Conservation (phyloP, 2,329 filamentous ascomycete genomes). For the Aureobasidium vineae region DNA sequence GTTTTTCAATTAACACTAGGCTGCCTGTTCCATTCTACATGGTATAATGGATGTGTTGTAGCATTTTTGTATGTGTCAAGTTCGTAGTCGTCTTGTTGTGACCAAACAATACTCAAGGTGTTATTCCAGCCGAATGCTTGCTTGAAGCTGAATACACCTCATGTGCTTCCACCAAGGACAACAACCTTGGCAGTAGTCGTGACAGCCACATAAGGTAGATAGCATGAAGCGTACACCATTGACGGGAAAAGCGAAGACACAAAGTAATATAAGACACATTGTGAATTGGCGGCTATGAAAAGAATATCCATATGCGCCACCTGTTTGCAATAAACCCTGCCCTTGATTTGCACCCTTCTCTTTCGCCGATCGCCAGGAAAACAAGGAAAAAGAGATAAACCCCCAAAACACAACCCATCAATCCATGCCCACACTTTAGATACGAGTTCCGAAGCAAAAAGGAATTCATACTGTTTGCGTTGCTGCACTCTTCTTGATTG, state of each 20-base stretch:
- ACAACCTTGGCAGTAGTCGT: too few relatives aligned
- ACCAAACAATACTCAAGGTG: too few relatives aligned
- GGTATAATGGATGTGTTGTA: not conserved
- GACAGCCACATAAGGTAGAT: too few relatives aligned
- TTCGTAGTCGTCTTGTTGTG: too few relatives aligned
- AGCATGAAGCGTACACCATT: too few relatives aligned
- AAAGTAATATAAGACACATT: not conserved
- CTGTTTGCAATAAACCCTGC: slow-evolving; percentile 7
- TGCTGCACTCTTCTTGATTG: not conserved
- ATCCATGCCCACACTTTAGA: not conserved
- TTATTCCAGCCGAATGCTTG: too few relatives aligned
- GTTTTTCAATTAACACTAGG: rapidly evolving
- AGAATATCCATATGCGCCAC: slow-evolving; percentile 15
- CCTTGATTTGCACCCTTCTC: not conserved
- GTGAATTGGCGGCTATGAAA: slow-evolving; percentile 9
- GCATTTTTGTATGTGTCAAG: not conserved
- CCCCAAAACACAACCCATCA: not conserved
- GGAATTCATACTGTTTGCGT: not conserved
- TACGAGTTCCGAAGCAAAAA: not conserved
- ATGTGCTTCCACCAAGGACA: too few relatives aligned
- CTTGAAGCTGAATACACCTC: too few relatives aligned
- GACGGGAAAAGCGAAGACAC: not conserved
- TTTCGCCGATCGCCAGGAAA: slow-evolving; percentile 1
- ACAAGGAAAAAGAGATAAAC: not conserved
- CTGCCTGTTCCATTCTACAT: not conserved